phyloP scores from a whole-genome alignment of 1,284 basidiomycete genomes.

The Ustilago tritici region DNA sequence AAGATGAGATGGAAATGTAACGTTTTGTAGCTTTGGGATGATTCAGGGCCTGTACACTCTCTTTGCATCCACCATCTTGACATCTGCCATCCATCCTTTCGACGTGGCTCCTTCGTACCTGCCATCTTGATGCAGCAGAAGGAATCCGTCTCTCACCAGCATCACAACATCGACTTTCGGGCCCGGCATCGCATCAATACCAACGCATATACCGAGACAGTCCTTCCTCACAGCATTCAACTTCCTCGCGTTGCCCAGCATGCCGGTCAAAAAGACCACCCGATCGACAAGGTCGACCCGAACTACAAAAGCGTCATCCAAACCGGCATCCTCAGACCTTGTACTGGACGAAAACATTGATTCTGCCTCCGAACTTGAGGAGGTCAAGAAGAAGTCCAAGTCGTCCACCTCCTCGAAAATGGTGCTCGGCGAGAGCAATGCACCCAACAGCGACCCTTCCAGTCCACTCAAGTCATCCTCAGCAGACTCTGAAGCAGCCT shows the following conservation, averaged over 20 bases:
- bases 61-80: background rate
- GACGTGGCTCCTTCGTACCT: background rate
- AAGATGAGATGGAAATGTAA: constrained; percentile 16
- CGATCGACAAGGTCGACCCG: constrained; percentile 36
- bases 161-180: background rate
- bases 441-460: constrained; percentile 12
- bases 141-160: background rate
- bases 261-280: constrained; percentile 44
- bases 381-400: constrained; percentile 17
- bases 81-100: background rate
- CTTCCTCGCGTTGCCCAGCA: constrained; percentile 2
- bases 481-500: constrained; percentile 2
- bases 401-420: constrained; percentile 15
- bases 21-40: constrained; percentile 3
- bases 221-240: background rate
- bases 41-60: constrained; percentile 4
- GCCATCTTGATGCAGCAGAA: background rate
- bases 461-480: constrained; percentile 13
- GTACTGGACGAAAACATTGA: constrained; percentile 36
- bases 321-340: constrained; percentile 26
- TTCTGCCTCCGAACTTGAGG: background rate
- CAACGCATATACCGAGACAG: background rate
- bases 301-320: constrained; percentile 38
- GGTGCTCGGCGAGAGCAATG: constrained; percentile 40
- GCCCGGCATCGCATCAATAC: background rate